Evolutionary conservation across 257 asterid species (phyloP).

Genomic region (Handroanthus guayacan): DNA sequence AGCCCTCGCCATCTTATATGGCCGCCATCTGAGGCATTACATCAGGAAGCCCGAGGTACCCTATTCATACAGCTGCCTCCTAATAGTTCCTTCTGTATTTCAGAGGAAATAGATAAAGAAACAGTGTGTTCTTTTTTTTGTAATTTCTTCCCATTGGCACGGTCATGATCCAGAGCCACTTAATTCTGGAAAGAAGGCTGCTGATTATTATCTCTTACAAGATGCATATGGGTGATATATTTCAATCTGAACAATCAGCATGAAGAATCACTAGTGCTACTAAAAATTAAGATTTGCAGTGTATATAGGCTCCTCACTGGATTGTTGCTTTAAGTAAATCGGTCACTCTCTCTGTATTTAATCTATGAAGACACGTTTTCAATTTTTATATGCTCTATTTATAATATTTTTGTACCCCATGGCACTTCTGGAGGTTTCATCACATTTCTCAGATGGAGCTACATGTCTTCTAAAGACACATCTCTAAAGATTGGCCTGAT

Average conservation of each 20-base stretch:
- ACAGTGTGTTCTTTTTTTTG: background rate
- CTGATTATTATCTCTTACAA: slow-evolving; percentile 5
- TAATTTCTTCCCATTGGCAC: background rate
- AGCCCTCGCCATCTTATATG: slow-evolving; percentile 83
- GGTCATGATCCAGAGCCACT: slow-evolving; percentile 13
- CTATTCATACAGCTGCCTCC: slow-evolving; percentile 34
- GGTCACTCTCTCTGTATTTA: background rate
- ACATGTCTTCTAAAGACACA: slow-evolving; percentile 7
- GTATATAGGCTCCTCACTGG: background rate
- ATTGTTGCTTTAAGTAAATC: background rate
- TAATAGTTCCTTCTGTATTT: background rate
- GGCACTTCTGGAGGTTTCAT: slow-evolving; percentile 1
- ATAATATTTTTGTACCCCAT: background rate
- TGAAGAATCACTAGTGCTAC: slow-evolving; percentile 10
- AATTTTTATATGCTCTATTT: background rate
- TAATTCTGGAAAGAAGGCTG: background rate
- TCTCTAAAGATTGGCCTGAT: background rate
- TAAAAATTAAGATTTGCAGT: background rate
- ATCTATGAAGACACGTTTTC: slow-evolving; percentile 3
- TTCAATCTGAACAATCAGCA: slow-evolving; percentile 8
- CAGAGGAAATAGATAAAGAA: slow-evolving; percentile 1
- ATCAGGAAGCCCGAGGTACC: slow-evolving; percentile 82
- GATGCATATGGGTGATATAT: background rate
- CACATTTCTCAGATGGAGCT: background rate
- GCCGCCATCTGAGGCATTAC: slow-evolving; percentile 83